Conservation (phyloP, 1,284 basidiomycete species). For the Malassezia equina region DNA sequence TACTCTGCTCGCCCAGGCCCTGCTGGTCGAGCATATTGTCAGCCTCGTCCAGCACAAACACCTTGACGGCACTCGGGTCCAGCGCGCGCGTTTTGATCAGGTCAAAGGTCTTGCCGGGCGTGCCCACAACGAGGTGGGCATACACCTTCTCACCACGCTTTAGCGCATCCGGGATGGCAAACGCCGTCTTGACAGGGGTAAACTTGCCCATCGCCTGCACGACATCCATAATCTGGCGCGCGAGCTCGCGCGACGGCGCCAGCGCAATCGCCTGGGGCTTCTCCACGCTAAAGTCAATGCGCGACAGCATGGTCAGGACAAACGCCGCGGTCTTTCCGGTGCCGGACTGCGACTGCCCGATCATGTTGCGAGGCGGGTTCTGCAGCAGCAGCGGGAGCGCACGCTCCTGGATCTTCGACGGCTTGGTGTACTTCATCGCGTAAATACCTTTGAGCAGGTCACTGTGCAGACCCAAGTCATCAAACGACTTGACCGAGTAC, state of each 20-base stretch:
- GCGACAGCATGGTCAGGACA: slow-evolving; percentile 89
- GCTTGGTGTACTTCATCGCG: slow-evolving; percentile 90
- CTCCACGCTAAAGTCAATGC: slow-evolving; percentile 72
- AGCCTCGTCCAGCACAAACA: slow-evolving; percentile 94
- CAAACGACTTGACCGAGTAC: slow-evolving; percentile 86
- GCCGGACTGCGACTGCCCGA: slow-evolving; percentile 97
- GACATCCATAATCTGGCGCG: slow-evolving; percentile 93
- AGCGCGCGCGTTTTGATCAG: slow-evolving; percentile 52
- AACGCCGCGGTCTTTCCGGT: slow-evolving; percentile 99
- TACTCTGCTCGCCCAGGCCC: slow-evolving; percentile 88
- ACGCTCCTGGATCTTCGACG: slow-evolving; percentile 97
- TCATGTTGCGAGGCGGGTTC: slow-evolving; percentile 96
- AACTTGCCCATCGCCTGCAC: slow-evolving; percentile 90
- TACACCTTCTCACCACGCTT: slow-evolving; percentile 64
- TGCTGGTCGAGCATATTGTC: slow-evolving; percentile 97
- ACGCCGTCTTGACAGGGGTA: slow-evolving; percentile 80
- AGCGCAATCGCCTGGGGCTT: slow-evolving; percentile 59
- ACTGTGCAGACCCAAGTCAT: slow-evolving; percentile 57
- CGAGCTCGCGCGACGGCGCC: slow-evolving; percentile 76
- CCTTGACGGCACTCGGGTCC: slow-evolving; percentile 70
- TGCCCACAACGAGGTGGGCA: slow-evolving; percentile 88
- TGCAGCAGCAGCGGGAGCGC: slow-evolving; percentile 81
- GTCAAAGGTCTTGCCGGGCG: slow-evolving; percentile 87
- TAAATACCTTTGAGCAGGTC: slow-evolving; percentile 94
- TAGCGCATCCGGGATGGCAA: slow-evolving; percentile 72